Evolutionary conservation across 2,329 filamentous ascomycete genomes (phyloP), one percentile per base, ranked within the genome.

Genomic region (Aspergillus fumigatiaffinis): DNA sequence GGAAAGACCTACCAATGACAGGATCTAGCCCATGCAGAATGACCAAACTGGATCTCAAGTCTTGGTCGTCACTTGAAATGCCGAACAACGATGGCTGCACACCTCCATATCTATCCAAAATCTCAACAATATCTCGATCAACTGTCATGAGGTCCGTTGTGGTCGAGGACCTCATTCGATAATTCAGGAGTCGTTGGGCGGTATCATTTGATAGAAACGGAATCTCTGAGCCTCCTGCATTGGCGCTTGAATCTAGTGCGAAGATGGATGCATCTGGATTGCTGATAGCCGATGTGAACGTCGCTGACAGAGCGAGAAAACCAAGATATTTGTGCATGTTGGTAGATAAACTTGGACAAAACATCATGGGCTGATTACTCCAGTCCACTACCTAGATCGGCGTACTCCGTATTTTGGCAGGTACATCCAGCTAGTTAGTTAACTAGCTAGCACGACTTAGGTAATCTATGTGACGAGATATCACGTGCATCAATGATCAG

Each of bases 61-160:
- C 49, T 9, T 69, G 63, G 29, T 55, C 52, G 20, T 54, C 53
- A 26, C 53, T 44, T 25, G 57, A 50, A 26, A 68, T 72, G 48
- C 71, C 73, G 63, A 90, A 86, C 35, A 90, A 73, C 21, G 78
- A 70, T 54, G 74, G 64, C 6, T 80, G 72, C 29, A 75, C 68
- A 60, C 81, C 84, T 60, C 85, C 87, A 70, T 85, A 89, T 51
- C 76, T 75, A 66, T 85, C 84, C 66, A 91, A 76, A 63, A 84
- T 75, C 51, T 78, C 75, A 42, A 90, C 72, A 8, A 82, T 80
- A 41, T 74, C 73, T 46, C 83, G 79, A 56, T 80, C 76, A 51
- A 72, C 68, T 44, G 61, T 63, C 26, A 71, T 68, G 35, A 76
- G 63, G 29, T 65, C 55, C 75, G 79, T 52, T 80, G 75, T 64